Evolutionary conservation across 2,329 filamentous ascomycete species (phyloP), one percentile per base, ranked within the genome.

Genomic region (Endothia cerciana): DNA sequence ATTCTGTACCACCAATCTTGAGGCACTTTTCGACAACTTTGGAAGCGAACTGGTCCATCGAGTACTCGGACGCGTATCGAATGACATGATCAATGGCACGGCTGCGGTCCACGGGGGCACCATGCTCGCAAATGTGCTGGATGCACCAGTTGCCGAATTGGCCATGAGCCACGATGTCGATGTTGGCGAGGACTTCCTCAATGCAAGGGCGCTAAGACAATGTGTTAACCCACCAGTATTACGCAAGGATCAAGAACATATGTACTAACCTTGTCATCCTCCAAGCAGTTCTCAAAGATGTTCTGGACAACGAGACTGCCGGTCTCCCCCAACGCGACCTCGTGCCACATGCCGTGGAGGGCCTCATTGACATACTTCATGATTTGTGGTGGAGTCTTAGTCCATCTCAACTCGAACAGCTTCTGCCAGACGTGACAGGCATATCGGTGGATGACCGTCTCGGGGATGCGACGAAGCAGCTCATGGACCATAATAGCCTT

Each of bases 81-180:
- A 99, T 91, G 74, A 99, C 94, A 77, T 98, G 94, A 72, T 99
- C 94, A 73, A 97, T 90, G 55, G 96, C 95, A 71, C 94, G 91
- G 78, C 91, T 94, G 73, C 94, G 94, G 78, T 99, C 96, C 49
- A 90, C 89, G 40, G 94, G 91, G 65, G 91, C 91, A 60, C 96
- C 94, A 75, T 99, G 95, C 78, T 99, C 95, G 79, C 95, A 99
- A 73, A 99, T 93, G 79, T 99, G 95, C 80, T 99, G 95, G 73
- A 99, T 98, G 81, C 95, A 99, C 95, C 95, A 99, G 77, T 99
- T 99, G 64, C 95, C 95, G 75, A 99, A 99, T 76, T 99, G 95
- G 33, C 95, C 95, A 76, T 97, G 94, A 66, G 95, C 92, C 74
- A 99, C 93, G 69, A 97, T 91, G 79, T 99, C 93, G 72, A 99